Evolutionary conservation across 768 basidiomycete genomes (phyloP).

Genomic region (Chalciporus sphaerocephalus): DNA sequence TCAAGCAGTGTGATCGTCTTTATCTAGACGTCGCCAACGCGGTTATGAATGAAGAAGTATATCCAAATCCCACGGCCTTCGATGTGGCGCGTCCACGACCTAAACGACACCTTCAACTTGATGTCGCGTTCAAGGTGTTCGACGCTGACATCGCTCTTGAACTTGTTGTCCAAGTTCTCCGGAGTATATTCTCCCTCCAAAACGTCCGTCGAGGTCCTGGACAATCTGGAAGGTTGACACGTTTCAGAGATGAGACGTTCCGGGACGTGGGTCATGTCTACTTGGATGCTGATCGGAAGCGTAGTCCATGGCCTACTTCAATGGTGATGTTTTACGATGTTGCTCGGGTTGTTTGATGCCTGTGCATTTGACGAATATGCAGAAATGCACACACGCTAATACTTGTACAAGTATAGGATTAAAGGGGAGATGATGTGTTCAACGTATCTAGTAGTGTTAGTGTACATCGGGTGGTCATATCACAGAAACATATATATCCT

Average conservation of each 20-base stretch:
- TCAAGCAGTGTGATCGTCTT: constrained; percentile 50
- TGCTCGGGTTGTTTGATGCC: too few species aligned
- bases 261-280: constrained; percentile 53
- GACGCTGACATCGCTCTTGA: constrained; percentile 55
- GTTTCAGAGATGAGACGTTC: constrained; percentile 47
- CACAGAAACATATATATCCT: too few species aligned
- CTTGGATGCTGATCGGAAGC: constrained; percentile 45
- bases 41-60: constrained; percentile 45
- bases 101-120: constrained; percentile 45
- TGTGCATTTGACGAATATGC: too few species aligned
- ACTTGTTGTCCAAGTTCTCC: constrained; percentile 59
- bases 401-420: too few species aligned
- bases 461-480: too few species aligned
- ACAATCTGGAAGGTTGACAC: constrained; percentile 57
- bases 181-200: constrained; percentile 55
- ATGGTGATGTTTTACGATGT: constrained; percentile 50
- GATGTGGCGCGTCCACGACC: constrained; percentile 41
- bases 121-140: constrained; percentile 45
- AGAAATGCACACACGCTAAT: too few species aligned
- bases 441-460: too few species aligned
- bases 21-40: constrained; percentile 62
- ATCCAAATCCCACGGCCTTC: constrained; percentile 44
- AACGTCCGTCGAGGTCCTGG: constrained; percentile 66
- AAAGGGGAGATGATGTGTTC: too few species aligned
- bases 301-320: constrained; percentile 64